Conservation (phyloP, 495 filamentous ascomycete species). For the Thermothielavioides terrestris region DNA sequence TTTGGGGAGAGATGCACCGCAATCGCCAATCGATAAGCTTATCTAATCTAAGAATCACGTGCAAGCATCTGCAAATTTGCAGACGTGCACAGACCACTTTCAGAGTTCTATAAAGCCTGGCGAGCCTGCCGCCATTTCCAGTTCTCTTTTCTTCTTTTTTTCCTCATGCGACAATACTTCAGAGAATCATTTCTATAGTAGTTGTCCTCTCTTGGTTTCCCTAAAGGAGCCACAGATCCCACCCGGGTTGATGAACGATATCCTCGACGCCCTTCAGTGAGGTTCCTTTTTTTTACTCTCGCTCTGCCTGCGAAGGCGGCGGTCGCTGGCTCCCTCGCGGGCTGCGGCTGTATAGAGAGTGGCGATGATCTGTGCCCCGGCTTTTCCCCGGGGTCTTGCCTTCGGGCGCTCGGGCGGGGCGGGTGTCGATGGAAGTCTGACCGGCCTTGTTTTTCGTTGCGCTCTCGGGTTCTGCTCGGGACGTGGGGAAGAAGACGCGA, state of each 20-base stretch:
- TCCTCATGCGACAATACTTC: slow-evolving; percentile 52
- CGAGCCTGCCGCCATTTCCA: background rate
- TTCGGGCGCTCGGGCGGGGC: slow-evolving; percentile 48
- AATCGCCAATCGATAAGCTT: too few species aligned
- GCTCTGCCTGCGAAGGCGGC: slow-evolving; percentile 45
- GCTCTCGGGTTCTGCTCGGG: slow-evolving; percentile 29
- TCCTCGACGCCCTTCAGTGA: slow-evolving; percentile 56
- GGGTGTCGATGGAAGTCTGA: slow-evolving; percentile 57
- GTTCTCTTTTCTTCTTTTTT: slow-evolving; percentile 12
- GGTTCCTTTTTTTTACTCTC: slow-evolving; percentile 39
- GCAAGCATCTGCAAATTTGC: slow-evolving; percentile 5
- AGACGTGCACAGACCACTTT: slow-evolving; percentile 8
- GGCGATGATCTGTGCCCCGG: slow-evolving; percentile 57
- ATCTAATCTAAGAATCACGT: too few species aligned
- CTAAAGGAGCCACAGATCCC: slow-evolving; percentile 59
- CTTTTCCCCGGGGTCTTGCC: slow-evolving; percentile 38
- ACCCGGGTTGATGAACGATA: slow-evolving; percentile 55
- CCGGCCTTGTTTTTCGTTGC: slow-evolving; percentile 48
- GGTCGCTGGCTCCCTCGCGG: slow-evolving; percentile 22
- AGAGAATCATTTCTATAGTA: slow-evolving; percentile 90
- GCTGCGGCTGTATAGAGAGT: slow-evolving; percentile 46
- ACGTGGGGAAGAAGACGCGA: slow-evolving; percentile 33
- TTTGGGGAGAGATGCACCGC: too few species aligned
- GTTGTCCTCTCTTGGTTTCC: slow-evolving; percentile 70
- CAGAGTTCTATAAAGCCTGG: background rate